Percentiles rank a stretch among this genome's conserved stretches.
These are phyloP conservation scores for Chenopodium formosanum DNA, from an alignment of 148 eudicot species.

Conservation along the genomic window DNA sequence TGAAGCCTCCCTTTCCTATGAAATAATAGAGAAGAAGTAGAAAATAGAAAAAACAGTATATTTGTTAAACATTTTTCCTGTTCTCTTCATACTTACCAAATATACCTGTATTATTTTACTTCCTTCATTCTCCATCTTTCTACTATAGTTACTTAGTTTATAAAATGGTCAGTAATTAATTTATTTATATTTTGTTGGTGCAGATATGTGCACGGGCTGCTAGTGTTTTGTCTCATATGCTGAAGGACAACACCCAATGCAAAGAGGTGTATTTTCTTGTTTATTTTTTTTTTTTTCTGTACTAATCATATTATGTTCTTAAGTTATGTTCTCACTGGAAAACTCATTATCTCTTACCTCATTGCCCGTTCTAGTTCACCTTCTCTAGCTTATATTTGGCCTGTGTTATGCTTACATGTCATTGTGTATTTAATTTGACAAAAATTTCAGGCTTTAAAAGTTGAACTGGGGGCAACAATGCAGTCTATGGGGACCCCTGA, in stretches of 20 bases:
- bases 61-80: neutral
- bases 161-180: conserved; percentile 8
- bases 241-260: conserved; percentile 78
- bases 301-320: neutral
- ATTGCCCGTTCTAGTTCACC: neutral
- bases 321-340: neutral
- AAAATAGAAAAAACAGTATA: neutral
- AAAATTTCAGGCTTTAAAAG: conserved; percentile 62
- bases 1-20: neutral
- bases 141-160: conserved; percentile 1
- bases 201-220: conserved; percentile 89
- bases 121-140: neutral
- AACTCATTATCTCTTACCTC: neutral
- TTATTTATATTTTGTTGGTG: conserved; percentile 11
- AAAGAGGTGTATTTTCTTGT: conserved; percentile 64
- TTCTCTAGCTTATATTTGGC: neutral
- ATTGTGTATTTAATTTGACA: neutral
- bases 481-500: conserved; percentile 69
- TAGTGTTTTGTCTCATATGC: conserved; percentile 70
- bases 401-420: neutral
- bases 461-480: conserved; percentile 72
- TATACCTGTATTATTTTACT: conserved; percentile 1
- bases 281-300: neutral
- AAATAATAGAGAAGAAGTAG: neutral
- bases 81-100: neutral